These are phyloP conservation scores for Colletotrichum melonis DNA, from an alignment of 2,329 filamentous ascomycete species.

Conservation along the genomic window DNA sequence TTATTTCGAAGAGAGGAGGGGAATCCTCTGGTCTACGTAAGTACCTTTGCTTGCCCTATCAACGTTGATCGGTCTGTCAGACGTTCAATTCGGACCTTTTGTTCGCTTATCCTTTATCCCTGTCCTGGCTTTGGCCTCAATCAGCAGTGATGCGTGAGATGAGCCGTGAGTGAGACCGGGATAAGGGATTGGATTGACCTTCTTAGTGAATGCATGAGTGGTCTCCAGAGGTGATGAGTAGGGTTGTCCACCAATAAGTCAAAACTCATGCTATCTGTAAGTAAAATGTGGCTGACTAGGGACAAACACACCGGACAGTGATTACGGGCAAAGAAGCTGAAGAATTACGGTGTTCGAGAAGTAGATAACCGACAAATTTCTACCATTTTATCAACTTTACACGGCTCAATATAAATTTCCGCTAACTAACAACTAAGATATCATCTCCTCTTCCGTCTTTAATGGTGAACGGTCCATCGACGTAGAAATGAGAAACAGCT, in stretches of 20 bases:
- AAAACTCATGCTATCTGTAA: too few species aligned
- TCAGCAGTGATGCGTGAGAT: background rate
- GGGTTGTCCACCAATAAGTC: too few species aligned
- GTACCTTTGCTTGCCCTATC: background rate
- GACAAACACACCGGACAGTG: too few species aligned
- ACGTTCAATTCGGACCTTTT: background rate
- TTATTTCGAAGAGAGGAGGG: background rate
- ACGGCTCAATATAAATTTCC: background rate
- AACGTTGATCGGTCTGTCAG: background rate
- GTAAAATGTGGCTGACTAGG: too few species aligned
- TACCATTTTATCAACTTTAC: background rate
- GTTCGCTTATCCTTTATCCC: background rate
- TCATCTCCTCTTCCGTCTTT: background rate
- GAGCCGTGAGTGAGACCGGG: background rate
- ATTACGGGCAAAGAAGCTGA: background rate
- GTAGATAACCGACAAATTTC: background rate
- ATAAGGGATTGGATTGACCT: background rate
- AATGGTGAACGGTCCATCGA: background rate
- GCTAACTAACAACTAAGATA: conserved; percentile 10
- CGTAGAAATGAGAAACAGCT: background rate
- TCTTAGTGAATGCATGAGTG: background rate
- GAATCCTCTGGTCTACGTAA: background rate
- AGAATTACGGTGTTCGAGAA: background rate
- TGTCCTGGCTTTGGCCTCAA: background rate
- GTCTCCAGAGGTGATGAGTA: too few species aligned